Percentiles rank a stretch among this genome's conserved stretches.
phyloP scores from a whole-genome alignment of 2,329 filamentous ascomycete species.

The Curvularia sp. region DNA sequence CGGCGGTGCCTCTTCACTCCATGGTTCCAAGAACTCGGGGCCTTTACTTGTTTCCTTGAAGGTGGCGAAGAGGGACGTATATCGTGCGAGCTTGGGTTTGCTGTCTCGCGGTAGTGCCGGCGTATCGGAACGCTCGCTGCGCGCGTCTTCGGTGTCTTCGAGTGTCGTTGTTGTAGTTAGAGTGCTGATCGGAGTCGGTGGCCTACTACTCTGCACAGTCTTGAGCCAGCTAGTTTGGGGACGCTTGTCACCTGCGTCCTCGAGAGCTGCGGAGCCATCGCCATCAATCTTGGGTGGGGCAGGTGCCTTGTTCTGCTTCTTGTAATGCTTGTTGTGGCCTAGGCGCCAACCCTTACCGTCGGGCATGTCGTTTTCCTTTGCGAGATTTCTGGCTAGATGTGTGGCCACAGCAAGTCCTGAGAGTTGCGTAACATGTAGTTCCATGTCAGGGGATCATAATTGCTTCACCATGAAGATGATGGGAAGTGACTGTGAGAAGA shows the following conservation, averaged over 20 bases:
- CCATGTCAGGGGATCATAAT: slow-evolving; percentile 8
- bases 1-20: slow-evolving; percentile 31
- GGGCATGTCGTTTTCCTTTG: slow-evolving; percentile 21
- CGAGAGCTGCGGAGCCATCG: slow-evolving; percentile 12
- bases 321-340: slow-evolving; percentile 27
- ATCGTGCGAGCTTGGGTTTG: slow-evolving; percentile 51
- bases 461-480: slow-evolving; percentile 4
- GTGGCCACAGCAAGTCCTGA: slow-evolving; percentile 12
- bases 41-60: slow-evolving; percentile 31
- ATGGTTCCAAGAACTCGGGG: slow-evolving; percentile 37
- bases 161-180: slow-evolving; percentile 23
- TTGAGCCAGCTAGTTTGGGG: slow-evolving; percentile 34
- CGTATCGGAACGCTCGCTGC: slow-evolving; percentile 40
- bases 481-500: not conserved
- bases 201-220: slow-evolving; percentile 31
- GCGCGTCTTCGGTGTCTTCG: slow-evolving; percentile 36
- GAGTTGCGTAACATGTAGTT: slow-evolving; percentile 14
- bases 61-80: slow-evolving; percentile 47
- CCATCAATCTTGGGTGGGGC: slow-evolving; percentile 13
- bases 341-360: slow-evolving; percentile 36
- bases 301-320: slow-evolving; percentile 25
- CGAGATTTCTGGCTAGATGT: slow-evolving; percentile 8
- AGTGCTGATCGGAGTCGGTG: slow-evolving; percentile 28
- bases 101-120: slow-evolving; percentile 42
- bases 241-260: slow-evolving; percentile 28